Conservation (phyloP, 768 basidiomycete genomes). For the Cystoderma amianthinum region DNA sequence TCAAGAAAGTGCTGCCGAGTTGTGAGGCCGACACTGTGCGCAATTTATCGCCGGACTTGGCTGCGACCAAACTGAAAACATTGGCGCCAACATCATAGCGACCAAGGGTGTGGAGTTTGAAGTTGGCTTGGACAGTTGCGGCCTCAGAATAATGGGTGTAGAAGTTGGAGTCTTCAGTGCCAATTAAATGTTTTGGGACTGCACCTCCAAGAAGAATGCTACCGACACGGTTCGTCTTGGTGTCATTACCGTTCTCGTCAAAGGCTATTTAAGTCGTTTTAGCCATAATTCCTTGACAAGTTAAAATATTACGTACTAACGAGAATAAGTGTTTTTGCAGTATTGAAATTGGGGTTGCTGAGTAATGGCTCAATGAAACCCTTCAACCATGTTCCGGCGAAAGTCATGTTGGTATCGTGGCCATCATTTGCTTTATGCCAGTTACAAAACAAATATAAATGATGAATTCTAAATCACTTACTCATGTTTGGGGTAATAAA, state of each 20-base stretch:
- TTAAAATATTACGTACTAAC: constrained; percentile 35
- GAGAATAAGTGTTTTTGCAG: constrained; percentile 53
- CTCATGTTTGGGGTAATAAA: too few species aligned
- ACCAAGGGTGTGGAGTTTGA: constrained; percentile 54
- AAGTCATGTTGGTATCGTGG: too few species aligned
- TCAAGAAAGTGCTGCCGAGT: constrained; percentile 10
- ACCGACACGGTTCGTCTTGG: constrained; percentile 39
- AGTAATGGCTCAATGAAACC: too few species aligned
- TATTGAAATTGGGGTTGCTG: too few species aligned
- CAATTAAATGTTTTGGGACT: constrained; percentile 31
- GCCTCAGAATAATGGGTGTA: constrained; percentile 59
- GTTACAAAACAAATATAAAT: too few species aligned
- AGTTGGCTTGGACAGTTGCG: constrained; percentile 53
- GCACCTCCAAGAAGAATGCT: constrained; percentile 33
- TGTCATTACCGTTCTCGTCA: constrained; percentile 42
- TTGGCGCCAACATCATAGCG: constrained; percentile 52
- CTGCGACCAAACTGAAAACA: constrained; percentile 46
- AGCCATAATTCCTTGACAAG: too few species aligned
- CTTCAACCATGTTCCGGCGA: too few species aligned
- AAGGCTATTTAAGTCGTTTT: too few species aligned
- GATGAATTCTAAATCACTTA: too few species aligned
- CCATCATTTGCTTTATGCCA: too few species aligned
- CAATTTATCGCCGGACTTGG: constrained; percentile 34
- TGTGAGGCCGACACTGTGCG: constrained; percentile 5
- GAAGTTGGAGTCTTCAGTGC: constrained; percentile 43